Base-by-base conservation (phyloP, 768 basidiomycete genomes). In the Megacollybia marginata region DNA sequence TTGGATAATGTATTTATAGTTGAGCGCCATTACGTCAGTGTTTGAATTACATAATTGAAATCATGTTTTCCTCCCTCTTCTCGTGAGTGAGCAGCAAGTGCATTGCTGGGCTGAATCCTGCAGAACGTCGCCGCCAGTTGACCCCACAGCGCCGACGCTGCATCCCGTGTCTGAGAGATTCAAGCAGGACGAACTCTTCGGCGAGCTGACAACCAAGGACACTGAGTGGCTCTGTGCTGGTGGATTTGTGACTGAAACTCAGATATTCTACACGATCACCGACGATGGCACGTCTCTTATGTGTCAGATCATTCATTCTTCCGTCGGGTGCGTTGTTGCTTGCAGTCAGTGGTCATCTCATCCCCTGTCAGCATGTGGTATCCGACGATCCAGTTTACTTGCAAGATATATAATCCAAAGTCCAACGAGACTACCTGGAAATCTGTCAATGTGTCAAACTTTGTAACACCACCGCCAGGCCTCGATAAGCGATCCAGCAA, bases 331-430 rank as follows among this genome's bases (percentile, higher is more conserved):
- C 42, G 18, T 57, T 51, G 40, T 44, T 40, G 34, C 28, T 48
- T 20, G 42, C 47, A 50, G 33, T 48, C 52, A 56, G 47, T 33
- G 51, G 48, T 36, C 23, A 28, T 28, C 38, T 40, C 47, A 51
- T 46, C 45, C 33, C 49, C 38, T 3, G 18, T 55, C 57, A 95
- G 93, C 19, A 64, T 97, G 52, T 93, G 94, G 83, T 94, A 88
- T 62, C 93, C 96, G 4, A 90, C 86, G 31, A 84, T 95, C 59
- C 95, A 99, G 66, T 91, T 97, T 65, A 88, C 83, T 4, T 93
- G 84, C 82, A 95, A 93, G 68, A 68, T 88, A 46, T 85, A 79
- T 70, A 79, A 96, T 60, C 84, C 92, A 5, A 74, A 77, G 54
- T 90, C 84, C 16, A 79, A 82, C 49, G 76, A 87, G 59, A 76